Evolutionary conservation across 805 yeast genomes (phyloP).

Genomic region (Ogataea trehaloabstinens): DNA sequence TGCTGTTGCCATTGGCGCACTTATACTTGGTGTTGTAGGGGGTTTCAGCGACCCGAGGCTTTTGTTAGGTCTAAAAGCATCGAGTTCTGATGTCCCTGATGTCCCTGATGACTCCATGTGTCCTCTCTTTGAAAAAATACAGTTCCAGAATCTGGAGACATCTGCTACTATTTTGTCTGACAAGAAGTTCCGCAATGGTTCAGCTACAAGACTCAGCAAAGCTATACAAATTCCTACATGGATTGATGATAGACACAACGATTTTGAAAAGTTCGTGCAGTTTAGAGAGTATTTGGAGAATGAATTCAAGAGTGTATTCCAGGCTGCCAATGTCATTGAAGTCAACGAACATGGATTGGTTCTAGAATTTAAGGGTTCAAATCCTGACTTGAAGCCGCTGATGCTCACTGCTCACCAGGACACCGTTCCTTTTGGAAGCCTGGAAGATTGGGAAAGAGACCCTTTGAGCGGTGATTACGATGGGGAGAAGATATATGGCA

Average conservation of each 20-base stretch:
- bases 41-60: too few species aligned
- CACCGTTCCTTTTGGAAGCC: constrained; percentile 71
- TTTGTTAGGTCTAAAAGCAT: too few species aligned
- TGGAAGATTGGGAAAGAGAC: constrained; percentile 63
- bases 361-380: constrained; percentile 59
- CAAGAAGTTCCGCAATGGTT: constrained; percentile 30
- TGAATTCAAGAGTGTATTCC: constrained; percentile 53
- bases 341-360: constrained; percentile 66
- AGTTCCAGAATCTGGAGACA: constrained; percentile 12
- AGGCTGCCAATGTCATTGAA: constrained; percentile 42
- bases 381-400: constrained; percentile 53
- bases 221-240: constrained; percentile 56
- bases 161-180: constrained; percentile 33
- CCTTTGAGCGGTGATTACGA: constrained; percentile 71
- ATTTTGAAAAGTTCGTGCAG: constrained; percentile 21
- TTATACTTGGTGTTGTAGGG: too few species aligned
- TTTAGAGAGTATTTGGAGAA: constrained; percentile 49
- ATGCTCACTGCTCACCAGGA: constrained; percentile 77
- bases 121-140: constrained; percentile 25
- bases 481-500: constrained; percentile 65
- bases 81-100: neutral
- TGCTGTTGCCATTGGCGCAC: too few species aligned
- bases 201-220: constrained; percentile 43
- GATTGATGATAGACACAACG: constrained; percentile 27
- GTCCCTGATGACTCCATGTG: constrained; percentile 19